Evolutionary conservation across 2,329 filamentous ascomycete species (phyloP), one percentile per base, ranked within the genome.

Genomic region (Metarhizium humberi): DNA sequence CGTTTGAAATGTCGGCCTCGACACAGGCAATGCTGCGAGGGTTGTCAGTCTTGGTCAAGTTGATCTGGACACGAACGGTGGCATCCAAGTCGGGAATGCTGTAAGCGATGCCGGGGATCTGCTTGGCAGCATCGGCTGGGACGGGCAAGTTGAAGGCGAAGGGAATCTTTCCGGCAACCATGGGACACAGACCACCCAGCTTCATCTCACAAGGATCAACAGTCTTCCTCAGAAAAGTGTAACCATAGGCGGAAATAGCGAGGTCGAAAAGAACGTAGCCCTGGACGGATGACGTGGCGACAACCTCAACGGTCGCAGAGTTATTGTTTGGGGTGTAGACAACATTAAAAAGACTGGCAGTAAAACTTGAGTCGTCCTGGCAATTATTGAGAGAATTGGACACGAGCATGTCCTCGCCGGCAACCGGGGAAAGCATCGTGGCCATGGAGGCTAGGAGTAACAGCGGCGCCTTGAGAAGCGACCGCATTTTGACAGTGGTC

Each of bases 71-170:
- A 64, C 81, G 84, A 52, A 96, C 88, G 52, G 83, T 86, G 58
- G 90, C 91, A 70, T 97, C 92, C 54, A 96, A 79, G 77, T 96
- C 92, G 51, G 92, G 92, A 47, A 97, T 87, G 52, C 81, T 86
- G 73, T 94, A 97, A 53, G 90, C 88, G 66, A 96, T 92, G 51
- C 82, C 82, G 56, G 92, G 92, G 64, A 97, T 85, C 54, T 81
- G 71, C 29, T 74, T 72, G 57, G 89, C 73, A 43, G 87, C 81
- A 30, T 77, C 74, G 13, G 71, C 62, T 10, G 76, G 72, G 51
- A 94, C 73, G 2, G 74, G 70, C 40, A 92, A 68, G 64, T 87
- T 88, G 66, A 90, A 90, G 38, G 65, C 78, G 65, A 95, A 80
- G 55, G 87, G 81, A 67, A 96, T 86, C 64, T 88, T 86, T 61